Evolutionary conservation across 1,139 yeast genomes (phyloP).

Genomic region (Debaryomycetaceae sp.): DNA sequence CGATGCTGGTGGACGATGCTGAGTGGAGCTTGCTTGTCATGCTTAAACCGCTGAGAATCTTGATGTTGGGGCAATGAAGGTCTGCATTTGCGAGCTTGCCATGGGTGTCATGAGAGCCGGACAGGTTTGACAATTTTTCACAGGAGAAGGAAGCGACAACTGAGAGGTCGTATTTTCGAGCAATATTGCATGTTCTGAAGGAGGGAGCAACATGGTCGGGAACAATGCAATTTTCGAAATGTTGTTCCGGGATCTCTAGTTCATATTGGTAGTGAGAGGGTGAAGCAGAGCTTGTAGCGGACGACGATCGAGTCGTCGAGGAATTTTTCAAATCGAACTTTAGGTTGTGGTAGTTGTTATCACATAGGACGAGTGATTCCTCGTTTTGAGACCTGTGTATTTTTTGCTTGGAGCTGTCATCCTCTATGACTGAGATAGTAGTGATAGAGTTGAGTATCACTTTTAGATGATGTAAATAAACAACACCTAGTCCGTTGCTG

Average conservation of each 20-base stretch:
- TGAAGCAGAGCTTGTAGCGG: constrained; percentile 19
- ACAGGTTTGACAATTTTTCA: constrained; percentile 21
- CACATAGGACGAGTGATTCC: constrained; percentile 25
- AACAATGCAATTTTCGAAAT: constrained; percentile 38
- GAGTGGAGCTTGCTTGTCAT: constrained; percentile 21
- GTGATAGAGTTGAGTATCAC: constrained; percentile 35
- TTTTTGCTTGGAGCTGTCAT: constrained; percentile 21
- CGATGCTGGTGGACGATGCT: constrained; percentile 7
- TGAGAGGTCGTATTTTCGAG: constrained; percentile 43
- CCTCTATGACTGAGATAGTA: constrained; percentile 32
- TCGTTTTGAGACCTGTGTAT: constrained; percentile 30
- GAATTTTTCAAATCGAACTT: constrained; percentile 41
- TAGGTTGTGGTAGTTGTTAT: constrained; percentile 31
- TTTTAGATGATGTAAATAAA: constrained; percentile 37
- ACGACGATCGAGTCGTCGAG: constrained; percentile 22
- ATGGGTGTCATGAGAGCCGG: constrained; percentile 15
- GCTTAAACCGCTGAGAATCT: constrained; percentile 41
- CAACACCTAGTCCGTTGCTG: constrained; percentile 46
- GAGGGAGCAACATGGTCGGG: constrained; percentile 54
- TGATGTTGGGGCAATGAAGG: constrained; percentile 33
- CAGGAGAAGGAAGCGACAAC: constrained; percentile 46
- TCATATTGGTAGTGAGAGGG: constrained; percentile 27
- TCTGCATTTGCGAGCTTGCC: constrained; percentile 27
- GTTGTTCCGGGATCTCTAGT: constrained; percentile 42
- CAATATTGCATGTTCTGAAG: constrained; percentile 56